A percentile compares a stretch with the other conserved stretches of the same genome.
Evolutionary conservation across 306 rosid genomes (phyloP).

Genomic region (Carpinus fangiana): DNA sequence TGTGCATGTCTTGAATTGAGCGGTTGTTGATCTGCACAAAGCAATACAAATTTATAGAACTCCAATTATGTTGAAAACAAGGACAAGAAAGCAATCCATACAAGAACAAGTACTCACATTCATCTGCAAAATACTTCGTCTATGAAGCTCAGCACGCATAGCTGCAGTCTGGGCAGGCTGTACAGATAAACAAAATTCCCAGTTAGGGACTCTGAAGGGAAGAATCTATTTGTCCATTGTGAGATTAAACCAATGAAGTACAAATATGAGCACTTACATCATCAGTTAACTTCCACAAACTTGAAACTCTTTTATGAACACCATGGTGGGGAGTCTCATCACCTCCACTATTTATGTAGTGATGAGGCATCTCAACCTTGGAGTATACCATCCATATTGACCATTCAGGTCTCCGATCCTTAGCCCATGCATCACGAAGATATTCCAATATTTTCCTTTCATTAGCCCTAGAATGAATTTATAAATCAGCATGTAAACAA

Average conservation of each 20-base stretch:
- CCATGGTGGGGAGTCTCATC: conserved; percentile 55
- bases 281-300: conserved; percentile 66
- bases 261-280: conserved; percentile 60
- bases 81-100: conserved; percentile 19
- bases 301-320: conserved; percentile 59
- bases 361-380: conserved; percentile 95
- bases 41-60: conserved; percentile 12
- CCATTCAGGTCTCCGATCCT: conserved; percentile 88
- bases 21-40: conserved; percentile 70
- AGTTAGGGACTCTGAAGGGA: conserved; percentile 13
- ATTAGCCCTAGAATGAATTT: conserved; percentile 56
- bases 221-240: conserved; percentile 4
- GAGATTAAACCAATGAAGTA: conserved; percentile 12
- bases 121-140: conserved; percentile 88
- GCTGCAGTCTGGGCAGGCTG: conserved; percentile 83
- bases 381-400: conserved; percentile 97
- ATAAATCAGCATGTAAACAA: conserved; percentile 25
- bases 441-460: conserved; percentile 60
- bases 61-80: conserved; percentile 6
- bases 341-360: conserved; percentile 54
- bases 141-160: conserved; percentile 80
- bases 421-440: conserved; percentile 69
- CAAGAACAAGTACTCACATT: conserved; percentile 49
- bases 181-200: conserved; percentile 20
- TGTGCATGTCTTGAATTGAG: conserved; percentile 90